Base-by-base conservation (phyloP, 2,329 filamentous ascomycete genomes). In the Botryotinia narcissicola region DNA sequence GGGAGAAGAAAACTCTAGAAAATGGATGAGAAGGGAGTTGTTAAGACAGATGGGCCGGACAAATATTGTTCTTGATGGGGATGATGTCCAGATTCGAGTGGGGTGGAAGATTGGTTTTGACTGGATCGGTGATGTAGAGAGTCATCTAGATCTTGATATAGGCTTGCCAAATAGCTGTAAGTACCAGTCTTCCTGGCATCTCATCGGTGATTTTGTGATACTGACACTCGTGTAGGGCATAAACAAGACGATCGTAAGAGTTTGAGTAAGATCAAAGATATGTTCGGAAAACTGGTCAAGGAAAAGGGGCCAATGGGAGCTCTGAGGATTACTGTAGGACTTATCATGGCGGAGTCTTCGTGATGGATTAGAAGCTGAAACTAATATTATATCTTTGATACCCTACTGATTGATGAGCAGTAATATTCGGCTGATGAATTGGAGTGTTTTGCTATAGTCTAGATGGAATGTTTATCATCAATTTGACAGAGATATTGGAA, bases 61-160 rank as follows among this genome's bases (percentile, higher is more conserved):
- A n/a, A 81, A 82, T 61, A 77, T 80, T 72, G 75, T 87, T 9
- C 78, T 85, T 25, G 71, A 57, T 1, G 75, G 70, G n/a, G 73
- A 77, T 14, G 75, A 77, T 6, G 78, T 78, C 20, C 78, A 80
- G 75, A 77, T 82, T 72, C 81, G 88, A 40, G 82, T 93, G 1
- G 84, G 86, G 73, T 93, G 91, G 91, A 83, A 81, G 64, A 89
- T 92, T 61, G 81, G 82, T 2, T 92, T 93, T 78, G 91, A 93
- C 80, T 93, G 91, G 91, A 91, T 90, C 0, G 91, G 91, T 9
- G 91, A 93, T 79, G 91, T 89, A 7, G 86, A 87, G 78, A 92
- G 87, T 76, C 83, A 84, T 62, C 81, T 93, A 25, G 83, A 82
- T 7, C 83, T 90, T 18, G 80, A 88, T 75, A 83, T 89, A 3